Percentiles rank a stretch among this genome's conserved stretches.
These are phyloP conservation scores for Capsicum baccatum DNA, from an alignment of 257 asterid species.

Conservation along the genomic window DNA sequence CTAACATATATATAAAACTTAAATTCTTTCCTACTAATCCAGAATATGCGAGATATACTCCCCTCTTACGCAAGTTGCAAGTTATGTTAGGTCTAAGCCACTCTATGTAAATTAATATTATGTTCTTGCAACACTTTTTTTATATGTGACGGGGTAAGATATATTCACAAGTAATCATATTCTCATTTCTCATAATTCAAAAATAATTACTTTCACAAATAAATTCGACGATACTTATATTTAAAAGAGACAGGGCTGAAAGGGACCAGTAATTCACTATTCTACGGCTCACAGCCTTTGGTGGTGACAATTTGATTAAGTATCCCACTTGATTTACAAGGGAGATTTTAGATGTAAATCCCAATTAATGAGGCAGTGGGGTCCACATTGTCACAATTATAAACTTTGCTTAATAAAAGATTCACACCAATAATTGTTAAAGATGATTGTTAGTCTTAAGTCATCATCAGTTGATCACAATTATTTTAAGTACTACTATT, in stretches of 20 bases:
- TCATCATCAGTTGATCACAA: slow-evolving; percentile 6
- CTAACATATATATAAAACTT: neutral
- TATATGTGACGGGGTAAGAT: neutral
- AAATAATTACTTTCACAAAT: neutral
- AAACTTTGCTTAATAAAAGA: neutral
- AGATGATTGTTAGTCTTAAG: neutral
- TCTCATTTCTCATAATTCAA: neutral
- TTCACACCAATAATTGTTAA: neutral
- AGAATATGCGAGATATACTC: neutral
- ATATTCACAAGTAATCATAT: neutral
- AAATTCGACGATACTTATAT: neutral
- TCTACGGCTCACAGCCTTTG: neutral
- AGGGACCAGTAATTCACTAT: neutral
- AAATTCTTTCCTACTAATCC: neutral
- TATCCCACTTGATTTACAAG: neutral
- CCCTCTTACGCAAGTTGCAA: neutral
- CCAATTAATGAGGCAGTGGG: neutral
- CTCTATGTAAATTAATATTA: neutral
- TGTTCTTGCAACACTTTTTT: neutral
- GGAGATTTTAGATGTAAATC: neutral
- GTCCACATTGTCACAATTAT: neutral
- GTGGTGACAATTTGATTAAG: slow-evolving; percentile 1
- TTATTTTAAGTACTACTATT: neutral
- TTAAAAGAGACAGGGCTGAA: neutral
- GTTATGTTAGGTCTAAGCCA: neutral